Conservation (phyloP, 345 rosid genomes). For the Syzygium jambos region DNA sequence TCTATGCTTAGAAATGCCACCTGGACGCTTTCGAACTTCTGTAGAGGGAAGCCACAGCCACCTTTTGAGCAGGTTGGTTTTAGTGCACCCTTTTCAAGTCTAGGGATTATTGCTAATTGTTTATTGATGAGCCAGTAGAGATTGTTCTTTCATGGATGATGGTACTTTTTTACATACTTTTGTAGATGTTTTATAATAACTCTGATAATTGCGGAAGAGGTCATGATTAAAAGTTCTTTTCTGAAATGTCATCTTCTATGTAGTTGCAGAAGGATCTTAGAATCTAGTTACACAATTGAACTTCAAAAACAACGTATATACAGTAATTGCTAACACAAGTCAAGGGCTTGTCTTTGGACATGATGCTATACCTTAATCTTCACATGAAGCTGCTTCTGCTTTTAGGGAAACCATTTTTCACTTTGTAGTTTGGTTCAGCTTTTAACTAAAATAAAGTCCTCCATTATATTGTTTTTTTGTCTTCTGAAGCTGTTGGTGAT, state of each 20-base stretch:
- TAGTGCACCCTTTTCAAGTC: background rate
- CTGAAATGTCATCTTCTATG: background rate
- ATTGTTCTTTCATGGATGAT: background rate
- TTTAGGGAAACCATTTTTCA: background rate
- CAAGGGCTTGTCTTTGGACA: background rate
- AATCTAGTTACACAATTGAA: background rate
- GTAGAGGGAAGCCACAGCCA: constrained; percentile 46
- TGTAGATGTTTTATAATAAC: background rate
- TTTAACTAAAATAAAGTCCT: background rate
- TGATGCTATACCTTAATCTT: background rate
- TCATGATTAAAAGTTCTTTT: background rate
- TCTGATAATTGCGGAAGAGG: background rate
- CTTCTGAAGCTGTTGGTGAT: background rate
- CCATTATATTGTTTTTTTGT: background rate
- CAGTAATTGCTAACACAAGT: background rate
- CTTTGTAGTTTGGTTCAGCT: background rate
- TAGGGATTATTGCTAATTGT: background rate
- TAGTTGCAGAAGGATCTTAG: background rate
- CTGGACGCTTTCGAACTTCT: constrained; percentile 40
- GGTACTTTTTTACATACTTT: background rate
- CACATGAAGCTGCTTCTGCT: background rate
- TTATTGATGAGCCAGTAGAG: background rate
- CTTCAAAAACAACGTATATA: background rate
- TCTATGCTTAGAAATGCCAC: constrained; percentile 50
- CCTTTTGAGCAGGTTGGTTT: constrained; percentile 31